Percentiles rank a stretch among this genome's conserved stretches.
Conservation (phyloP, 768 basidiomycete genomes). For the Auriscalpium microsporum region DNA sequence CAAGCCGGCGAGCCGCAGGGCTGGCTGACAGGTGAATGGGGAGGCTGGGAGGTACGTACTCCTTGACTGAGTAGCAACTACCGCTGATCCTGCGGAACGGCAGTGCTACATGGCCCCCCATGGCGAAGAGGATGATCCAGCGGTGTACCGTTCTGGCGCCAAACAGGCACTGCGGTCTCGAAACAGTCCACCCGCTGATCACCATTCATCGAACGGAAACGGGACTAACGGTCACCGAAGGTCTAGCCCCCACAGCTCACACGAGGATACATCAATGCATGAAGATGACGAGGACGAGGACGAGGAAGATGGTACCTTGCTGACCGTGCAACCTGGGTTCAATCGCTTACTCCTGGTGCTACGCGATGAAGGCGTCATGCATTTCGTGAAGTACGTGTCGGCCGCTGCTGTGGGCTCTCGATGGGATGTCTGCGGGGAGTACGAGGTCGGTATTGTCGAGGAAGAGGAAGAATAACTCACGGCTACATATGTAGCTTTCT, state of each 20-base stretch:
- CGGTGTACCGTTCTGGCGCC: constrained; percentile 66
- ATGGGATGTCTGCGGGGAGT: constrained; percentile 92
- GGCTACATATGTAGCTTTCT: too few relatives aligned
- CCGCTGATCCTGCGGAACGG: not conserved
- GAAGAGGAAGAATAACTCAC: constrained; percentile 7
- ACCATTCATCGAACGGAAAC: not conserved
- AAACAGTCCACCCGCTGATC: constrained; percentile 11
- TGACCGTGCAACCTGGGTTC: constrained; percentile 85
- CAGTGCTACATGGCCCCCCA: constrained; percentile 95
- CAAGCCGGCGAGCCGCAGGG: constrained; percentile 28
- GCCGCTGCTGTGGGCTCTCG: constrained; percentile 83
- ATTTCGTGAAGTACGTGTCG: constrained; percentile 92
- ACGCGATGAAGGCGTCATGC: constrained; percentile 88
- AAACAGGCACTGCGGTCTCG: constrained; percentile 9
- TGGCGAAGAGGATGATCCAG: constrained; percentile 91
- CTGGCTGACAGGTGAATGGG: constrained; percentile 74
- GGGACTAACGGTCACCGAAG: constrained; percentile 3
- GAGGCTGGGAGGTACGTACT: constrained; percentile 82
- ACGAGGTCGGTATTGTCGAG: constrained; percentile 77
- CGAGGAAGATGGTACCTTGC: constrained; percentile 68
- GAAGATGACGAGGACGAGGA: constrained; percentile 5
- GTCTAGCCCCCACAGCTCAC: not conserved
- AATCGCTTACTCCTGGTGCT: constrained; percentile 84
- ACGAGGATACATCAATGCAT: not conserved
- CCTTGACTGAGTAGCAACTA: constrained; percentile 1